Evolutionary conservation across 257 asterid genomes (phyloP).

Genomic region (Capsicum pubescens): DNA sequence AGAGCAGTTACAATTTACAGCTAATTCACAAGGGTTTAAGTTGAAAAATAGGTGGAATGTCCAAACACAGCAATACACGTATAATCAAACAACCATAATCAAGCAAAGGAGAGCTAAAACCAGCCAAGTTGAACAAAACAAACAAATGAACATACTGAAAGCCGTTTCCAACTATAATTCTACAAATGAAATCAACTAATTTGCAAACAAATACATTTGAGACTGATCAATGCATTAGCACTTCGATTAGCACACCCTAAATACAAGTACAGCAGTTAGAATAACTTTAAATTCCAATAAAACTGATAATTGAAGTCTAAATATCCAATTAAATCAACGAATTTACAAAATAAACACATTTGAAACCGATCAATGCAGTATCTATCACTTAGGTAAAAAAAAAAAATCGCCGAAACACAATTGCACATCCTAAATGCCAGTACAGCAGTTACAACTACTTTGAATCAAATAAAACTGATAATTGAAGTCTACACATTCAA

Average conservation of each 20-base stretch:
- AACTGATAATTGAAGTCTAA: background rate
- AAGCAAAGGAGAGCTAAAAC: background rate
- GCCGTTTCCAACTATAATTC: background rate
- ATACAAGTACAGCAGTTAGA: background rate
- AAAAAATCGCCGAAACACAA: background rate
- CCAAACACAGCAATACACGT: background rate
- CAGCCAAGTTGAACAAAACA: conserved; percentile 1
- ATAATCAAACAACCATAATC: background rate
- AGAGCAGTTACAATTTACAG: background rate
- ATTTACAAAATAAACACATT: no score
- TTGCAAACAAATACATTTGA: background rate
- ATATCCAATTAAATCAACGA: background rate
- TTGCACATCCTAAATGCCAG: background rate
- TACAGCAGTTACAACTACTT: background rate
- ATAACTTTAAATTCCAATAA: background rate
- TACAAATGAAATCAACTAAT: background rate
- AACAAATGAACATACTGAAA: background rate
- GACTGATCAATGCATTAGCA: background rate
- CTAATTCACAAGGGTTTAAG: background rate
- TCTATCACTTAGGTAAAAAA: no score
- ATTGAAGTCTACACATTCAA: background rate
- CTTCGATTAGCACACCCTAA: background rate
- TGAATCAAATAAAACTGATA: background rate
- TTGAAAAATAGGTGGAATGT: background rate
- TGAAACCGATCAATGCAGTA: background rate